A percentile compares a stretch with the other conserved stretches of the same genome.
Evolutionary conservation across 2,329 filamentous ascomycete genomes (phyloP).

Genomic region (Diaporthe destruens): DNA sequence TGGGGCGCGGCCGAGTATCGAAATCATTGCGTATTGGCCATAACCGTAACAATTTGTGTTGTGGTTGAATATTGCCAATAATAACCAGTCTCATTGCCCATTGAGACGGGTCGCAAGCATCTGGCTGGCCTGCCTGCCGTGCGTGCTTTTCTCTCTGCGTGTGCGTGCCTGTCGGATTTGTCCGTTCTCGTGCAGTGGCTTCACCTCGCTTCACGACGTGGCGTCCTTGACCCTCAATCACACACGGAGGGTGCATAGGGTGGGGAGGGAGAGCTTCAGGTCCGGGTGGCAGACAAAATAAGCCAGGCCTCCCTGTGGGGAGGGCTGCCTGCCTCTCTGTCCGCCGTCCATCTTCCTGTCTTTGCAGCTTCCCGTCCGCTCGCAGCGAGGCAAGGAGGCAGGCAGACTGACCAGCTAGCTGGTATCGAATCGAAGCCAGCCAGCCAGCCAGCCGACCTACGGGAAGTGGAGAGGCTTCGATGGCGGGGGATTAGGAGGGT

Average conservation of each 20-base stretch:
- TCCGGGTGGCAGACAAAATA: not conserved
- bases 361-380: constrained; percentile 7
- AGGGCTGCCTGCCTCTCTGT: not conserved
- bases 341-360: not conserved
- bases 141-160: not conserved
- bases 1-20: constrained; percentile 21
- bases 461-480: not conserved
- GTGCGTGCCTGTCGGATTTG: not conserved
- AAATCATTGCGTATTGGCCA: constrained; percentile 18
- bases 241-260: not conserved
- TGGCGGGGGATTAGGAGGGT: not conserved
- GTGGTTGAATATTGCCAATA: constrained; percentile 19
- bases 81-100: constrained; percentile 14
- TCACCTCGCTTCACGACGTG: not conserved
- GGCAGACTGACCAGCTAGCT: not conserved
- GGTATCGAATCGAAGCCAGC: not conserved
- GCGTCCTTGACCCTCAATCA: constrained; percentile 3
- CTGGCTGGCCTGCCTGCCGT: not conserved
- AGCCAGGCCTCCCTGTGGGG: not conserved
- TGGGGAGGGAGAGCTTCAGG: constrained; percentile 28
- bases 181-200: not conserved
- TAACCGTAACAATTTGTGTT: constrained; percentile 6
- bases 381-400: no score
- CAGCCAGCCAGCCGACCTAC: not conserved
- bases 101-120: not conserved